Percentiles rank a stretch among this genome's conserved stretches.
These are phyloP conservation scores for Leccinum boreale DNA, from an alignment of 768 basidiomycete genomes.

Conservation along the genomic window DNA sequence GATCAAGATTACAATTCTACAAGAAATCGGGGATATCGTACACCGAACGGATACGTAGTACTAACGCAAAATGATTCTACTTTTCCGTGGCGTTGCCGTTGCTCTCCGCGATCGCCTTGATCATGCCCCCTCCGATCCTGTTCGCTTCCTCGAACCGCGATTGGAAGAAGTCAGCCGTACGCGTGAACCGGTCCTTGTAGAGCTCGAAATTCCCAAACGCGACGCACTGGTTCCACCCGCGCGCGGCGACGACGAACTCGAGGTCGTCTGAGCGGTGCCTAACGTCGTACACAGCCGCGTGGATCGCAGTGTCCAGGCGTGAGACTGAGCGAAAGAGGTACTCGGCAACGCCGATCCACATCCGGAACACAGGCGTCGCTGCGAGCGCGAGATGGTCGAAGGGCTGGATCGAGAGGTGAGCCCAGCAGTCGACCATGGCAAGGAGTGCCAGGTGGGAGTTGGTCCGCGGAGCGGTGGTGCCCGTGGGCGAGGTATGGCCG, in stretches of 20 bases:
- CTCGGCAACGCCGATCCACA: conserved; percentile 97
- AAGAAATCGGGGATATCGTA: background rate
- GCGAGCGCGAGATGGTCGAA: conserved; percentile 90
- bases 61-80: background rate
- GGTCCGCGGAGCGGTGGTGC: conserved; percentile 30
- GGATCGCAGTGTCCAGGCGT: conserved; percentile 65
- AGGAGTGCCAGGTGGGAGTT: conserved; percentile 94
- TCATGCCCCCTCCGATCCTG: conserved; percentile 82
- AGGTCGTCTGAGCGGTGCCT: conserved; percentile 86
- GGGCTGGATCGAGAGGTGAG: conserved; percentile 79
- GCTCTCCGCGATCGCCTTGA: conserved; percentile 77
- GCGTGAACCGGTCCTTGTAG: conserved; percentile 76
- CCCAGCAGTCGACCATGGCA: conserved; percentile 99
- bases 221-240: conserved; percentile 96
- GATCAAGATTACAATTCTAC: background rate
- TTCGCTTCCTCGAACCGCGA: conserved; percentile 84
- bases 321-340: conserved; percentile 78
- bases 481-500: conserved; percentile 7
- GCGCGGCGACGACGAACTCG: conserved; percentile 89
- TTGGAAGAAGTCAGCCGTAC: conserved; percentile 81
- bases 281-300: conserved; percentile 70
- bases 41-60: background rate
- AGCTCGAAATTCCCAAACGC: conserved; percentile 89
- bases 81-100: conserved; percentile 15
- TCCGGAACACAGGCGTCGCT: conserved; percentile 92